phyloP scores from a whole-genome alignment of 345 rosid genomes.

The Trapa bicornis region DNA sequence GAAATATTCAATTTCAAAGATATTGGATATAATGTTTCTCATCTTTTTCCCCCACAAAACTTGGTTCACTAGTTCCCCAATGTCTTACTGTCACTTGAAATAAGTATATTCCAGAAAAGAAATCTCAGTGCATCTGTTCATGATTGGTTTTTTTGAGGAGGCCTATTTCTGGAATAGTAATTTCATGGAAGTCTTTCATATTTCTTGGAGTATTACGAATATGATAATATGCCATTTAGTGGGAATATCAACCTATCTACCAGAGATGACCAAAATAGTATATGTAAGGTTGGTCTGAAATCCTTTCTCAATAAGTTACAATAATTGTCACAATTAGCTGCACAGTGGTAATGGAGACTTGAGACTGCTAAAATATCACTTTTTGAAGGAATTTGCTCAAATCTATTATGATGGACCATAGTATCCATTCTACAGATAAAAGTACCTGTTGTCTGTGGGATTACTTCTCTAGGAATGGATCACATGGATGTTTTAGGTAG shows the following conservation, averaged over 20 bases:
- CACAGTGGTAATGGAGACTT: not conserved
- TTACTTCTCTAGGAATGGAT: constrained; percentile 83
- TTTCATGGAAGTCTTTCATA: not conserved
- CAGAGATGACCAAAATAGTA: not conserved
- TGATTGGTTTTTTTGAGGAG: not conserved
- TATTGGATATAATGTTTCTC: not conserved
- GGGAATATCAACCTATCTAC: not conserved
- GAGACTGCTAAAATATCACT: not conserved
- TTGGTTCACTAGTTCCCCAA: not conserved
- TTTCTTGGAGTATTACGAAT: not conserved
- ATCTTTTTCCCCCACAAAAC: not conserved
- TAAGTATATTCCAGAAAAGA: not conserved
- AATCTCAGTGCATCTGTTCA: not conserved
- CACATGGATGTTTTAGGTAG: constrained; percentile 63
- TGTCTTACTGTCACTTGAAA: not conserved
- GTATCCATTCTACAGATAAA: constrained; percentile 45
- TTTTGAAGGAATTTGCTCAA: not conserved
- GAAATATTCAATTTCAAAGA: no score
- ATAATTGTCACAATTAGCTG: not conserved
- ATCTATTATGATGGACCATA: constrained; percentile 3
- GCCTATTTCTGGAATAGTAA: not conserved
- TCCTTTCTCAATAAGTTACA: not conserved
- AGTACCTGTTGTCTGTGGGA: constrained; percentile 76
- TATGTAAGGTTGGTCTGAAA: not conserved
- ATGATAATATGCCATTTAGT: not conserved